Conservation (phyloP, 257 asterid species). For the Fraxinus pennsylvanica region DNA sequence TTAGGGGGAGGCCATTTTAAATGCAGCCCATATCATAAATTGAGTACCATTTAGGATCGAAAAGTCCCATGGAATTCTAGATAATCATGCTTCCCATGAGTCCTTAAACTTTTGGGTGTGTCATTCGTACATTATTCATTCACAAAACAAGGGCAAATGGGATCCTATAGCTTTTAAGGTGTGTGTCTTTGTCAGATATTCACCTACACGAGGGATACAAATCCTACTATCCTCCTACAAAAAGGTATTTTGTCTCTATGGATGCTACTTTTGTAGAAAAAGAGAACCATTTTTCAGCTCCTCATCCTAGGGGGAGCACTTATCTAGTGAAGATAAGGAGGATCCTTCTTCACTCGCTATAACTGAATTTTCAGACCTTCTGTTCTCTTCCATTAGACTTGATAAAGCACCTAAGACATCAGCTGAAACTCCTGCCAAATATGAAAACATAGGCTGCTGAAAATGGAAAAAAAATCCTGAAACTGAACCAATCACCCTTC, state of each 20-base stretch:
- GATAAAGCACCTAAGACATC: no score
- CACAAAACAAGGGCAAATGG: no score
- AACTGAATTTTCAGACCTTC: no score
- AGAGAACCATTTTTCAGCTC: background rate
- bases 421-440: no score
- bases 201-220: background rate
- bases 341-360: background rate
- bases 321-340: background rate
- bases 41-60: background rate
- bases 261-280: background rate
- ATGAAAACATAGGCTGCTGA: no score
- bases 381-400: no score
- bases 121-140: no score
- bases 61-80: background rate
- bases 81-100: background rate
- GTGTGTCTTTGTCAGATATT: background rate
- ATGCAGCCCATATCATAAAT: no score
- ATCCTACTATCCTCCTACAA: background rate
- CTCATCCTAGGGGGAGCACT: background rate
- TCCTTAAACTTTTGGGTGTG: no score
- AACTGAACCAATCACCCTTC: background rate
- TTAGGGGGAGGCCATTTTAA: no score
- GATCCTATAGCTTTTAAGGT: no score
- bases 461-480: background rate
- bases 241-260: background rate